These are phyloP conservation scores for Zymoseptoria pseudotritici DNA, from an alignment of 2,329 filamentous ascomycete species.

Conservation along the genomic window DNA sequence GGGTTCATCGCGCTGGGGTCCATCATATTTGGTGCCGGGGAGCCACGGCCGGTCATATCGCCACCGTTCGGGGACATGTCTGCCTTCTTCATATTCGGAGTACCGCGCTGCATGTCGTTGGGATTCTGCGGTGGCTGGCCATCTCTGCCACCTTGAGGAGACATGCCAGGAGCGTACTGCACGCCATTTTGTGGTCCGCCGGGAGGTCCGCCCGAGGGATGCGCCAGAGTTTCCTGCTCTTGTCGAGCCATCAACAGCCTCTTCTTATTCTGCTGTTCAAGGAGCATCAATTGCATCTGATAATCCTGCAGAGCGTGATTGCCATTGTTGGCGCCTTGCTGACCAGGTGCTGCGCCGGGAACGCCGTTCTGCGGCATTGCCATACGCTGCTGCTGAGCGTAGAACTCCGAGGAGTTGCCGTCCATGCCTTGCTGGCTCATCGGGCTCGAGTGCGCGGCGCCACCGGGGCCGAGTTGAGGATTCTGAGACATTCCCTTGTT, in stretches of 20 bases:
- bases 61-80: conserved; percentile 63
- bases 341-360: conserved; percentile 22
- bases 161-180: conserved; percentile 46
- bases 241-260: conserved; percentile 74
- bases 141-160: conserved; percentile 62
- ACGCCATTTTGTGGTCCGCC: conserved; percentile 35
- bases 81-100: conserved; percentile 63
- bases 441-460: conserved; percentile 26
- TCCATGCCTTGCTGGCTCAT: conserved; percentile 52
- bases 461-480: conserved; percentile 47
- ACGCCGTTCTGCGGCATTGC: conserved; percentile 26
- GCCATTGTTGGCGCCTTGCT: conserved; percentile 43
- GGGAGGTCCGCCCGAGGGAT: conserved; percentile 37
- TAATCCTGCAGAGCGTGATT: conserved; percentile 82
- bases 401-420: conserved; percentile 48
- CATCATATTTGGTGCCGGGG: conserved; percentile 56
- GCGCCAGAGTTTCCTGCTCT: conserved; percentile 62
- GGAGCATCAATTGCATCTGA: conserved; percentile 80
- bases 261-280: conserved; percentile 85
- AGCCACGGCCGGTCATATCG: conserved; percentile 54
- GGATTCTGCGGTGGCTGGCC: conserved; percentile 67
- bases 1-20: conserved; percentile 34
- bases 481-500: conserved; percentile 59
- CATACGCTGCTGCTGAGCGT: conserved; percentile 16
- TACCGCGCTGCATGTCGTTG: conserved; percentile 69